Percentiles rank a stretch among this genome's conserved stretches.
These are phyloP conservation scores for Hypoxylon fragiforme DNA, from an alignment of 495 filamentous ascomycete genomes.

Conservation along the genomic window DNA sequence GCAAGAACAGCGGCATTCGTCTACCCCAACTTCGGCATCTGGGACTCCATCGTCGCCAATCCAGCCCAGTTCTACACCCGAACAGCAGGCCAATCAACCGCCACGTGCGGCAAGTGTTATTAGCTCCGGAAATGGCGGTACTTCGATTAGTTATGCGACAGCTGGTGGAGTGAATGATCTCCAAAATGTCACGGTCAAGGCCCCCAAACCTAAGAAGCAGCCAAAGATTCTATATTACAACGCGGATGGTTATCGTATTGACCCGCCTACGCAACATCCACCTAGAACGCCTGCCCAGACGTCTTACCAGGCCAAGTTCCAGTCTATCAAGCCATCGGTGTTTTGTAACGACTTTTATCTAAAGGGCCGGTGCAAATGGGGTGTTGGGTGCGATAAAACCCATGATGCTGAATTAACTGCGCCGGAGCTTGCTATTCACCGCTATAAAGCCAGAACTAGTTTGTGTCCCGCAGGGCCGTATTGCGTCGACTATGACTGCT, in stretches of 20 bases:
- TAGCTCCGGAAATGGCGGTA: slow-evolving; percentile 40
- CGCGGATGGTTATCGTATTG: slow-evolving; percentile 32
- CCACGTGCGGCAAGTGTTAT: slow-evolving; percentile 31
- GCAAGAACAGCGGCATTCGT: slow-evolving; percentile 29
- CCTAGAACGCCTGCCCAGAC: slow-evolving; percentile 35
- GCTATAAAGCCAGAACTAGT: slow-evolving; percentile 41
- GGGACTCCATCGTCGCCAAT: slow-evolving; percentile 27
- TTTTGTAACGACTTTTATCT: slow-evolving; percentile 41
- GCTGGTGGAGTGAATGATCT: slow-evolving; percentile 34
- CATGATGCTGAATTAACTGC: slow-evolving; percentile 37
- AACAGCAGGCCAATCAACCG: slow-evolving; percentile 1
- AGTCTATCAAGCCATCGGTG: slow-evolving; percentile 34
- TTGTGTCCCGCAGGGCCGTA: slow-evolving; percentile 36
- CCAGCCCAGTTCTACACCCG: slow-evolving; percentile 21
- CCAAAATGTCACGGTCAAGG: slow-evolving; percentile 41
- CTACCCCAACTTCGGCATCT: slow-evolving; percentile 20
- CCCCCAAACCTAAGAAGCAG: slow-evolving; percentile 37
- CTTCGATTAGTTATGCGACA: slow-evolving; percentile 40
- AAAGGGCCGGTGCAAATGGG: slow-evolving; percentile 38
- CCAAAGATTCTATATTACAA: slow-evolving; percentile 36
- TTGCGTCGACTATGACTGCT: slow-evolving; percentile 39
- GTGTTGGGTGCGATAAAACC: slow-evolving; percentile 37
- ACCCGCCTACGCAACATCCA: slow-evolving; percentile 37
- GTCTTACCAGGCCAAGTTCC: slow-evolving; percentile 38
- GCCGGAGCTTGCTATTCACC: slow-evolving; percentile 38